Evolutionary conservation across 306 rosid species (phyloP).

Genomic region (Argentina anserina): DNA sequence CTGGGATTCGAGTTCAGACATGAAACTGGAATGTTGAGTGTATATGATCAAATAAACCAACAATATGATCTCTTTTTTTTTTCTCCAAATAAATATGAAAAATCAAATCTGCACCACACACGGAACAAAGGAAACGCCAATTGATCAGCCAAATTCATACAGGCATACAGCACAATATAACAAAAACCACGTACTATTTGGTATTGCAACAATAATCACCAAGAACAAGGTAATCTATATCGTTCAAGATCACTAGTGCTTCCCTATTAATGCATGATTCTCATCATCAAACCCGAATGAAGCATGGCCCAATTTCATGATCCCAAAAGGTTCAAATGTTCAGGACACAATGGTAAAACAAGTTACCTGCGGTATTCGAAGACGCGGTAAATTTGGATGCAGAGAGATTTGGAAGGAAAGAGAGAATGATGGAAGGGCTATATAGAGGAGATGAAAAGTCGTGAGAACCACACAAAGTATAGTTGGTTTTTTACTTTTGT

Average conservation of each 20-base stretch:
- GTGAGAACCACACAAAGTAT: constrained; percentile 6
- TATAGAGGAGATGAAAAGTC: constrained; percentile 6
- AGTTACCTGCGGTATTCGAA: neutral
- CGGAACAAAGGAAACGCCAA: neutral
- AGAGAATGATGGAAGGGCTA: neutral
- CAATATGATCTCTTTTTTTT: neutral
- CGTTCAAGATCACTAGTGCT: neutral
- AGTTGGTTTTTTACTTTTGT: neutral
- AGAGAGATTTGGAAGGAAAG: neutral
- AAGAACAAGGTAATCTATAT: neutral
- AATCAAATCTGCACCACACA: constrained; percentile 17
- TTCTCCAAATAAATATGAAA: neutral
- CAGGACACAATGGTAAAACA: neutral
- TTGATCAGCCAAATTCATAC: neutral
- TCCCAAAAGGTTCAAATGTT: neutral
- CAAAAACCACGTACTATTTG: neutral
- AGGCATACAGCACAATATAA: neutral
- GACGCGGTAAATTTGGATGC: neutral
- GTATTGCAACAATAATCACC: neutral
- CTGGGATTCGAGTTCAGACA: constrained; percentile 46
- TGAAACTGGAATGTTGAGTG: constrained; percentile 42
- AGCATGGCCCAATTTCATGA: neutral
- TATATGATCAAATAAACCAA: constrained; percentile 28
- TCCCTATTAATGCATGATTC: neutral
- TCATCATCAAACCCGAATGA: neutral